Evolutionary conservation across 106 monocot species (phyloP).

Genomic region (Hemerocallis citrina): DNA sequence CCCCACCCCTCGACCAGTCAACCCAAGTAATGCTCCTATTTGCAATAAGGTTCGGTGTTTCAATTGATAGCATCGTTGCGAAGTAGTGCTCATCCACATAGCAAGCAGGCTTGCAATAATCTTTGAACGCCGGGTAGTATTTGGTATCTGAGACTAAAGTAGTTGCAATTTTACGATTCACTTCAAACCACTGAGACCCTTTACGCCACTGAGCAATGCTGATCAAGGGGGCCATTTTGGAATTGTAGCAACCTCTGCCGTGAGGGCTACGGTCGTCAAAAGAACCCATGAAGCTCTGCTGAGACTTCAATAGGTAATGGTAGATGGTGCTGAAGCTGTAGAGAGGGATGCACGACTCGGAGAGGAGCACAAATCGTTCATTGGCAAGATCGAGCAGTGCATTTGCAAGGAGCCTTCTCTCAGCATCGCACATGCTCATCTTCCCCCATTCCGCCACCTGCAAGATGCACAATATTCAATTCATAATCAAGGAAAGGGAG

Average conservation of each 20-base stretch:
- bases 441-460: slow-evolving; percentile 60
- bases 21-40: slow-evolving; percentile 33
- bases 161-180: slow-evolving; percentile 28
- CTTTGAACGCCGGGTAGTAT: slow-evolving; percentile 44
- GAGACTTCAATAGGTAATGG: slow-evolving; percentile 31
- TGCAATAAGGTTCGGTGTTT: slow-evolving; percentile 29
- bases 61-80: slow-evolving; percentile 50
- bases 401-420: slow-evolving; percentile 66
- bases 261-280: slow-evolving; percentile 39
- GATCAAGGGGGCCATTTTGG: slow-evolving; percentile 38
- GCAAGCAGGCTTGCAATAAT: slow-evolving; percentile 46
- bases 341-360: slow-evolving; percentile 68
- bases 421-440: slow-evolving; percentile 67
- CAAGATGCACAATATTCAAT: too few species aligned
- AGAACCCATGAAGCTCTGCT: slow-evolving; percentile 29
- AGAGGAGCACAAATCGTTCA: slow-evolving; percentile 53
- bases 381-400: slow-evolving; percentile 61
- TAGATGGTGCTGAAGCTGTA: slow-evolving; percentile 54
- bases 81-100: slow-evolving; percentile 83
- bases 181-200: slow-evolving; percentile 72
- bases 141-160: slow-evolving; percentile 31
- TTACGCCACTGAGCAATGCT: slow-evolving; percentile 51
- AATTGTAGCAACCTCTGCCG: slow-evolving; percentile 48
- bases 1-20: slow-evolving; percentile 57
- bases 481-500: too few species aligned